Percentiles rank a stretch among this genome's conserved stretches.
Evolutionary conservation across 1,139 yeast genomes (phyloP).

Genomic region (Lodderomyces elongisporus): DNA sequence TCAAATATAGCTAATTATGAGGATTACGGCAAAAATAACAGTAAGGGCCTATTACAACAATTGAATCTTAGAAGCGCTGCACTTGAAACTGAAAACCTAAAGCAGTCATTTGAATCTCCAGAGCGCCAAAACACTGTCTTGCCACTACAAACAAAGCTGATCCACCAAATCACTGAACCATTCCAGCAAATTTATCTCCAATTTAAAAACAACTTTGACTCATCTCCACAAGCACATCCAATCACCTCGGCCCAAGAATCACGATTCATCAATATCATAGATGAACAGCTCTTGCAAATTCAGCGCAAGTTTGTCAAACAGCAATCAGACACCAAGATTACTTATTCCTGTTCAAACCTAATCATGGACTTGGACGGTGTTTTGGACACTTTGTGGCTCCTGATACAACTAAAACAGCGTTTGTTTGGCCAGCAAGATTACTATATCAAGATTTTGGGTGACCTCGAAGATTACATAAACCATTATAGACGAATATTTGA

Average conservation of each 20-base stretch:
- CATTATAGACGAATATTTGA: slow-evolving; percentile 29
- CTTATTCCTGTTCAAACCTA: slow-evolving; percentile 35
- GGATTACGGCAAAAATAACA: not conserved
- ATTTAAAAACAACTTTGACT: slow-evolving; percentile 7
- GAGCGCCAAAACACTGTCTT: not conserved
- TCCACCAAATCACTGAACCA: slow-evolving; percentile 21
- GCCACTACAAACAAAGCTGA: not conserved
- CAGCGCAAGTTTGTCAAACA: slow-evolving; percentile 65
- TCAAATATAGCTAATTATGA: not conserved
- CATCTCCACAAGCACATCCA: not conserved
- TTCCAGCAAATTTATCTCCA: slow-evolving; percentile 24
- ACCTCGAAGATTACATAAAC: slow-evolving; percentile 55
- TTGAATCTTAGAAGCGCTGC: not conserved
- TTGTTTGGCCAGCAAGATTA: slow-evolving; percentile 58
- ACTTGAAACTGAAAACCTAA: too few species aligned
- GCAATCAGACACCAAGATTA: slow-evolving; percentile 33
- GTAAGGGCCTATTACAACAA: not conserved
- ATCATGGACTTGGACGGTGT: slow-evolving; percentile 42
- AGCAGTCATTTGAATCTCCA: not conserved
- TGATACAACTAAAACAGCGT: slow-evolving; percentile 22
- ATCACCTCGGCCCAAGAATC: slow-evolving; percentile 47
- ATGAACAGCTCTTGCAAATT: slow-evolving; percentile 49
- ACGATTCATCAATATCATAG: slow-evolving; percentile 55
- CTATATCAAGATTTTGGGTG: slow-evolving; percentile 58
- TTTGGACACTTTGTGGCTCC: slow-evolving; percentile 55